A percentile compares a stretch with the other conserved stretches of the same genome.
These are phyloP conservation scores for Pyrenophora graminea DNA, from an alignment of 2,329 filamentous ascomycete species.

Conservation along the genomic window DNA sequence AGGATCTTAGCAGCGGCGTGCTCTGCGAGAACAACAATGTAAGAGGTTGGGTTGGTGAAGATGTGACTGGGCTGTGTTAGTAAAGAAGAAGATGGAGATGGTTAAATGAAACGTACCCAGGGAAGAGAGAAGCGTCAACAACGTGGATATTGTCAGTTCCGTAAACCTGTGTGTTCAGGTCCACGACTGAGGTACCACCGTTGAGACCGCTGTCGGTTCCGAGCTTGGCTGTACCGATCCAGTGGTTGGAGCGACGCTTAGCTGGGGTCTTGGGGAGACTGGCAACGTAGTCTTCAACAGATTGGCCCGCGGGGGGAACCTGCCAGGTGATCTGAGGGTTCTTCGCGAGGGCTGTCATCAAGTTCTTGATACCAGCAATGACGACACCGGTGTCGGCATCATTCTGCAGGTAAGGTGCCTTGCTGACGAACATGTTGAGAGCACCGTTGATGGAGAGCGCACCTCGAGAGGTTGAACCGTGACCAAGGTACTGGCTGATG, in stretches of 20 bases:
- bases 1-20: conserved; percentile 48
- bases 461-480: conserved; percentile 65
- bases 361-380: conserved; percentile 65
- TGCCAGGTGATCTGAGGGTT: conserved; percentile 62
- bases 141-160: conserved; percentile 53
- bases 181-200: conserved; percentile 53
- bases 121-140: conserved; percentile 55
- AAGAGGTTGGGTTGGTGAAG: conserved; percentile 45
- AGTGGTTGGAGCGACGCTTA: conserved; percentile 52
- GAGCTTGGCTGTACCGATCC: conserved; percentile 62
- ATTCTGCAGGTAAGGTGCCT: conserved; percentile 62
- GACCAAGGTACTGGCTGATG: conserved; percentile 63
- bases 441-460: conserved; percentile 63
- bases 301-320: conserved; percentile 56
- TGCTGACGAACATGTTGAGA: conserved; percentile 63
- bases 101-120: conserved; percentile 35
- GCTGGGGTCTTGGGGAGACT: conserved; percentile 47
- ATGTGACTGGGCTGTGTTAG: conserved; percentile 35
- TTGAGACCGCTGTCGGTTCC: conserved; percentile 51
- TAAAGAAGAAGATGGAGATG: neutral
- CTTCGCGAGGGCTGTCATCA: conserved; percentile 59
- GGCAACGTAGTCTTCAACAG: conserved; percentile 61
- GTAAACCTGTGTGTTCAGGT: conserved; percentile 56
- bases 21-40: conserved; percentile 44
- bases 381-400: conserved; percentile 65